Conservation (phyloP, 352 stramenopile species). For the Phytopythium litorale region DNA sequence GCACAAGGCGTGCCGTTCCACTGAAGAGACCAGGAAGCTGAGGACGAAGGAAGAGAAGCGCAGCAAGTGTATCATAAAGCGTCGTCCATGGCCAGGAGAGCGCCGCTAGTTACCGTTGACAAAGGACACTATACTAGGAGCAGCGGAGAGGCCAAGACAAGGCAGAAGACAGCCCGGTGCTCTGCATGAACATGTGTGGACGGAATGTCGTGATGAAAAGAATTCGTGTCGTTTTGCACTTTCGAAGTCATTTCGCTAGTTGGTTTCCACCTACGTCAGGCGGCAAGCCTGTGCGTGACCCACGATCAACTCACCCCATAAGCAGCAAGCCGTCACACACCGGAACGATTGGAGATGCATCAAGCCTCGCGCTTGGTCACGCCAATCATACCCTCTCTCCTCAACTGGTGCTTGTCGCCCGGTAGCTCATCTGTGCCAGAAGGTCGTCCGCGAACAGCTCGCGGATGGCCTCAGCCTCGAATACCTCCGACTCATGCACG, state of each 20-base stretch:
- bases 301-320: not conserved
- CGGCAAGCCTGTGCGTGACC: not conserved
- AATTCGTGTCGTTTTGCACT: too few species aligned
- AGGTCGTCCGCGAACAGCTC: slow-evolving; percentile 34
- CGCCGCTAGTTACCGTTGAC: too few species aligned
- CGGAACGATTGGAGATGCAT: too few species aligned
- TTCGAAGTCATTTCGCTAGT: too few species aligned
- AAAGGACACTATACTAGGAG: too few species aligned
- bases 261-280: not conserved
- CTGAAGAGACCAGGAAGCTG: too few species aligned
- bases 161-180: too few species aligned
- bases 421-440: slow-evolving; percentile 26
- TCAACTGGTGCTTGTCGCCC: not conserved
- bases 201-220: too few species aligned
- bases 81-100: not conserved
- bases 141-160: too few species aligned
- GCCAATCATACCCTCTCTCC: not conserved
- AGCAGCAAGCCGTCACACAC: too few species aligned
- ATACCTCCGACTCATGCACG: slow-evolving; percentile 42
- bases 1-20: not conserved
- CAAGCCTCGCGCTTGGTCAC: not conserved
- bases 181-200: too few species aligned
- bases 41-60: not conserved
- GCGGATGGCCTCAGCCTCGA: slow-evolving; percentile 49
- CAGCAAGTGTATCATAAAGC: slow-evolving; percentile 1